Evolutionary conservation across 177 flowering plant species (phyloP).

Genomic region (Tripterygium wilfordii): DNA sequence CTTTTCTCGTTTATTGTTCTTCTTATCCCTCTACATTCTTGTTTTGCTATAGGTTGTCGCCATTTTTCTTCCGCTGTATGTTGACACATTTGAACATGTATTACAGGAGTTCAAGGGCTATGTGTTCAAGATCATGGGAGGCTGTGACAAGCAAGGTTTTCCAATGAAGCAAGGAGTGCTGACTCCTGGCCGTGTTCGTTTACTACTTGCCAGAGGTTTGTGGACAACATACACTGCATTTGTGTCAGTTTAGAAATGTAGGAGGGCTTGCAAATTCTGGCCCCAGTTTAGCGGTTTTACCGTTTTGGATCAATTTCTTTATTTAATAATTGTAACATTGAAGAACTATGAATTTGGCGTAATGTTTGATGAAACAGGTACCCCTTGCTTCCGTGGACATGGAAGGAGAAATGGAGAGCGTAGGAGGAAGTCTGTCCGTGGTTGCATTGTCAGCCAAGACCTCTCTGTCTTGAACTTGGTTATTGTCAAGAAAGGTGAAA

Average conservation of each 20-base stretch:
- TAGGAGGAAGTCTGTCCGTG: slow-evolving; percentile 44
- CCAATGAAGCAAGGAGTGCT: slow-evolving; percentile 43
- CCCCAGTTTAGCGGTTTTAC: too few relatives aligned
- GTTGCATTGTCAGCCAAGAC: slow-evolving; percentile 41
- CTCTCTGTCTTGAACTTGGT: slow-evolving; percentile 44
- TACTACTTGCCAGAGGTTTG: slow-evolving; percentile 54
- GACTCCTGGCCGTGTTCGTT: slow-evolving; percentile 33
- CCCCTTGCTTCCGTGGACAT: slow-evolving; percentile 44
- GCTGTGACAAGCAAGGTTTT: slow-evolving; percentile 67
- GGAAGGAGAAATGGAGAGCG: slow-evolving; percentile 41
- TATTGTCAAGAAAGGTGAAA: slow-evolving; percentile 43
- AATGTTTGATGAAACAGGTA: slow-evolving; percentile 14
- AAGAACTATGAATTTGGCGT: too few relatives aligned
- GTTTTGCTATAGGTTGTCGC: not conserved
- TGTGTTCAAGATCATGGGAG: slow-evolving; percentile 65
- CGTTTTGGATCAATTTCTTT: too few relatives aligned
- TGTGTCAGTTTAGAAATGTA: not conserved
- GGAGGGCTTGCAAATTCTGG: not conserved
- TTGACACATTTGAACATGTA: not conserved
- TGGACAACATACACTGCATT: not conserved
- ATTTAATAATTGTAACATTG: too few relatives aligned
- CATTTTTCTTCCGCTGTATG: too few relatives aligned
- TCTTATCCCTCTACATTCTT: too few relatives aligned
- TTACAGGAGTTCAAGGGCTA: slow-evolving; percentile 58
- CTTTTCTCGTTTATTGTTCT: too few relatives aligned